These are phyloP conservation scores for Fusarium dimerum DNA, from an alignment of 2,329 filamentous ascomycete genomes.

Conservation along the genomic window DNA sequence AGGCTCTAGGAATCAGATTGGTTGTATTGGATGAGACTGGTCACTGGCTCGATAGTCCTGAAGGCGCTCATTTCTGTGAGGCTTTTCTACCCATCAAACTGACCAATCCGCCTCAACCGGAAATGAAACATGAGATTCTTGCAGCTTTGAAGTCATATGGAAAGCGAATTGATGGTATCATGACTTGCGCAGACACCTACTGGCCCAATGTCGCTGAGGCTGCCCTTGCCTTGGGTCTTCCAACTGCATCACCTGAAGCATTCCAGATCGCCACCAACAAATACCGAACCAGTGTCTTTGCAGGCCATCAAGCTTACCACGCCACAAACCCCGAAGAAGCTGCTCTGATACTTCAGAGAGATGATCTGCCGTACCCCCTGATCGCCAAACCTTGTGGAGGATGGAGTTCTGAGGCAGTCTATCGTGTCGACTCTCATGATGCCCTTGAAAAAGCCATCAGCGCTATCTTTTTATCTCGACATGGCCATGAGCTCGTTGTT, in stretches of 20 bases:
- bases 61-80: too few relatives aligned
- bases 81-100: too few relatives aligned
- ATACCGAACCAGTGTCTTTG: slow-evolving; percentile 5
- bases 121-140: too few relatives aligned
- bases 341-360: background rate
- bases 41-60: background rate
- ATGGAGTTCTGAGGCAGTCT: slow-evolving; percentile 15
- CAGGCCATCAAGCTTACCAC: slow-evolving; percentile 5
- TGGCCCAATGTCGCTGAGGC: slow-evolving; percentile 8
- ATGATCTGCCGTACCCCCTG: slow-evolving; percentile 2
- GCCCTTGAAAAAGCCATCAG: slow-evolving; percentile 2
- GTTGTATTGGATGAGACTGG: slow-evolving; percentile 1
- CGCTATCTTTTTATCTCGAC: slow-evolving; percentile 6
- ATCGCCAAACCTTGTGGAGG: slow-evolving; percentile 8
- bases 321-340: slow-evolving; percentile 2
- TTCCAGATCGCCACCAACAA: slow-evolving; percentile 6
- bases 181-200: slow-evolving; percentile 6
- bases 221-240: slow-evolving; percentile 2
- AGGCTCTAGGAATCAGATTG: slow-evolving; percentile 4
- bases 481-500: slow-evolving; percentile 3
- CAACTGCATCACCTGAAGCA: slow-evolving; percentile 2
- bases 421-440: slow-evolving; percentile 11
- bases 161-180: slow-evolving; percentile 4
- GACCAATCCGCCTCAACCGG: too few relatives aligned
- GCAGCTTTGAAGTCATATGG: background rate